Percentiles rank a stretch among this genome's conserved stretches.
These are phyloP conservation scores for Niebla homalea DNA, from an alignment of 495 filamentous ascomycete genomes.

Conservation along the genomic window DNA sequence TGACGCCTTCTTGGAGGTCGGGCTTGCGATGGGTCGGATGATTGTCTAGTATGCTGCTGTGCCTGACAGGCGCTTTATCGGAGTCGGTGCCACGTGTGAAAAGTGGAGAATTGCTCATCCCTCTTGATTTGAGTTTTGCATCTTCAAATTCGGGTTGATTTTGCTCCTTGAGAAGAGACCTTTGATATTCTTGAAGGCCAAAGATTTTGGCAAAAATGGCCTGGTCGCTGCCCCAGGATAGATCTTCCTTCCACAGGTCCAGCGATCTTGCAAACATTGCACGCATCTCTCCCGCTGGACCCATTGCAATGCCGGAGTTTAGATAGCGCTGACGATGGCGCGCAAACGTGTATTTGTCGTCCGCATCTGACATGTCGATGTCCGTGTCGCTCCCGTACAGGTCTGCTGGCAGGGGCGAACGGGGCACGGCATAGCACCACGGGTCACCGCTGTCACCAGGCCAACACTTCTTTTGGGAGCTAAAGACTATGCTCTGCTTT, in stretches of 20 bases:
- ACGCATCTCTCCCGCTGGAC: conserved; percentile 6
- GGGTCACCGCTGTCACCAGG: conserved; percentile 1
- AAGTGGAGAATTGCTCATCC: not conserved
- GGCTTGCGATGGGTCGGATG: not conserved
- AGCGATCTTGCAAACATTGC: conserved; percentile 1
- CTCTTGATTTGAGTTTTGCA: not conserved
- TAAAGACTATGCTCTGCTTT: conserved; percentile 2
- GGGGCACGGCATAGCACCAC: conserved; percentile 4
- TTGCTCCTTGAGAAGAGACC: not conserved
- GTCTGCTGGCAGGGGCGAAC: conserved; percentile 1
- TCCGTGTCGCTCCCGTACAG: conserved; percentile 7
- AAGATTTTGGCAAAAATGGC: conserved; percentile 4
- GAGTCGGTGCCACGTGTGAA: not conserved
- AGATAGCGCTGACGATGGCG: conserved; percentile 3
- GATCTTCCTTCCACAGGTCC: not conserved
- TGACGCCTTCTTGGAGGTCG: not conserved
- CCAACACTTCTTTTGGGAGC: conserved; percentile 9
- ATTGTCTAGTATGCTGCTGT: not conserved
- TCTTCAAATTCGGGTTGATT: not conserved
- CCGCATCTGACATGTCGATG: not conserved
- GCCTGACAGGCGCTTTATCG: not conserved
- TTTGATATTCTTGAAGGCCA: conserved; percentile 5
- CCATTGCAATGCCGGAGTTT: conserved; percentile 6
- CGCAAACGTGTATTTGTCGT: not conserved
- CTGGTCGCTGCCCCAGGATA: conserved; percentile 4